Conservation (phyloP, 805 yeast genomes). For the Monosporozyma aerobia region DNA sequence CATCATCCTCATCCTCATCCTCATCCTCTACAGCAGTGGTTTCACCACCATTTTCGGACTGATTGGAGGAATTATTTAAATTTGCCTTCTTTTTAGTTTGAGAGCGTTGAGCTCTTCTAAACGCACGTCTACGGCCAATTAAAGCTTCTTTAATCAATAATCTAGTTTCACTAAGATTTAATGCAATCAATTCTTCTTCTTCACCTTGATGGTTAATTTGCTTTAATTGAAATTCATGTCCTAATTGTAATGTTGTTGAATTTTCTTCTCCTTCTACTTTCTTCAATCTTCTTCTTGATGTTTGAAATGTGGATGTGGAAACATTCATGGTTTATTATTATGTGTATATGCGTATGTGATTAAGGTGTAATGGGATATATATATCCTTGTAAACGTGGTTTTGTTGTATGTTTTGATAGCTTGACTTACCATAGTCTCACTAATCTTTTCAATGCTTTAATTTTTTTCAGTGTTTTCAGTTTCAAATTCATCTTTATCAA, state of each 20-base stretch:
- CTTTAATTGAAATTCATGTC: constrained; percentile 81
- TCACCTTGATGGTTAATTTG: constrained; percentile 79
- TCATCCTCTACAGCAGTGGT: constrained; percentile 4
- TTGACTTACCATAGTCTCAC: too few species aligned
- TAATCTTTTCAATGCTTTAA: too few species aligned
- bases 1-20: constrained; percentile 20
- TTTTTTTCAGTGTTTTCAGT: too few species aligned
- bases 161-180: constrained; percentile 85
- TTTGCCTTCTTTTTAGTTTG: constrained; percentile 4
- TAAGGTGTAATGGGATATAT: background rate
- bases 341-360: background rate
- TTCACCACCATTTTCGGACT: constrained; percentile 17
- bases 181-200: constrained; percentile 66
- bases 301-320: constrained; percentile 80
- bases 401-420: background rate
- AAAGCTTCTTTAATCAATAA: constrained; percentile 84
- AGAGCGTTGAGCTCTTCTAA: constrained; percentile 31
- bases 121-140: constrained; percentile 55
- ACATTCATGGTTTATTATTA: constrained; percentile 53
- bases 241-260: constrained; percentile 76
- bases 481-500: too few species aligned
- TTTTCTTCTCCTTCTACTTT: constrained; percentile 84
- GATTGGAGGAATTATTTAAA: constrained; percentile 14
- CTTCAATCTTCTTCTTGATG: constrained; percentile 61
- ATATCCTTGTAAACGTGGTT: too few species aligned